Evolutionary conservation across 2,329 filamentous ascomycete species (phyloP), one percentile per base, ranked within the genome.

Genomic region (Thelonectria olida): DNA sequence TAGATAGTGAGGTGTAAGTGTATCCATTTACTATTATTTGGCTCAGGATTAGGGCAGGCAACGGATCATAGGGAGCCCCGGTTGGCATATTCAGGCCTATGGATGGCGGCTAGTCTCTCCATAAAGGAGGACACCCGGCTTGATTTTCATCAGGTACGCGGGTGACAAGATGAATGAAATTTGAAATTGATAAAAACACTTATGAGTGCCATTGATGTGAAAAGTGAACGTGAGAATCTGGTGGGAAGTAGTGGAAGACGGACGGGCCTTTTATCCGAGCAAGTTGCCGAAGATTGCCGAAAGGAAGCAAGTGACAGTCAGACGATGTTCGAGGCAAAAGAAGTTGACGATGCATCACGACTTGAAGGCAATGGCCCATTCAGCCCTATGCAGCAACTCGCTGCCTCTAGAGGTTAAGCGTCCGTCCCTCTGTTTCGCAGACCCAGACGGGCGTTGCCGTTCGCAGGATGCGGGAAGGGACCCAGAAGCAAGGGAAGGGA

Each of bases 341-440:
- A 28, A 2, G 20, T n/a, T 25, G 13, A 36, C 7, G 19, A 54
- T 20, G 22, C 22, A 27, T 39, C 28, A n/a, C 38, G 12, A 34
- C 31, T 5, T 34, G 31, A 12, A 34, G 31, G 31, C 25, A 25
- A 28, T 10, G 13, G 19, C 15, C 58, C 39, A 52, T 41, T 68
- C 67, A 70, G 67, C 67, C 67, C 65, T 69, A 70, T 54, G 58
- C 13, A 58, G 58, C 51, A 38, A 53, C 54, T 69, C 58, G 47
- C 63, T 70, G 60, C 67, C 67, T 68, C 67, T 70, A 70, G 67
- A 70, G 67, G 67, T 45, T 65, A 70, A 70, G 67, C 67, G 67
- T 68, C 65, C 59, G 63, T 12, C 20, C 19, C 9, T 64, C 39
- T 45, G 22, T 27, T 22, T 25, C 42, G 42, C 42, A 62, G 60